Evolutionary conservation across 176 grass and related monocot genomes (phyloP).

Genomic region (Zea luxurians): DNA sequence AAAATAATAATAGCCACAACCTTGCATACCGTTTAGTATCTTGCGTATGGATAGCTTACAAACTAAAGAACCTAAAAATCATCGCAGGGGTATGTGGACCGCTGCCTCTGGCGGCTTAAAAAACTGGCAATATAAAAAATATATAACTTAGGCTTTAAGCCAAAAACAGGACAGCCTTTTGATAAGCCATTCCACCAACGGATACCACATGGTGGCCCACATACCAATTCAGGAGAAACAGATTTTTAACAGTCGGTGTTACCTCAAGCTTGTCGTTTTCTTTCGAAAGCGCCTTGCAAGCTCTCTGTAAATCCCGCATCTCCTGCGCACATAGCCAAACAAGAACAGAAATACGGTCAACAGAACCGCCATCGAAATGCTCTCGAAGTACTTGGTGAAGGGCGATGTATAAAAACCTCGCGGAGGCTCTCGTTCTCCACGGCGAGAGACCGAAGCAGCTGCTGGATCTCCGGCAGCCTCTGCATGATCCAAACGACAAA

Average conservation of each 20-base stretch:
- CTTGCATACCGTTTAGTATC: slow-evolving; percentile 6
- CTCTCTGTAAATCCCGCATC: slow-evolving; percentile 47
- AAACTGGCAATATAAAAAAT: slow-evolving; percentile 36
- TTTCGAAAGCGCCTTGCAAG: slow-evolving; percentile 39
- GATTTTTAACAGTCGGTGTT: slow-evolving; percentile 14
- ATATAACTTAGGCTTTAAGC: slow-evolving; percentile 41
- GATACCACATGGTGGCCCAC: slow-evolving; percentile 30
- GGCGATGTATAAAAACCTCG: slow-evolving; percentile 27
- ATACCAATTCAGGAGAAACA: slow-evolving; percentile 22
- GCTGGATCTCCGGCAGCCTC: slow-evolving; percentile 63
- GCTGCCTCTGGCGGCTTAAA: slow-evolving; percentile 27
- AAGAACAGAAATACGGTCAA: slow-evolving; percentile 11
- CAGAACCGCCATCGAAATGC: neutral
- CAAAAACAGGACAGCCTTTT: slow-evolving; percentile 38
- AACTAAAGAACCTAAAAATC: slow-evolving; percentile 37
- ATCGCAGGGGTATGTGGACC: slow-evolving; percentile 24
- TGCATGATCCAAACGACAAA: slow-evolving; percentile 38
- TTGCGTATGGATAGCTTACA: slow-evolving; percentile 11
- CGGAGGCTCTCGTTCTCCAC: slow-evolving; percentile 50
- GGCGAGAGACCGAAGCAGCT: slow-evolving; percentile 48
- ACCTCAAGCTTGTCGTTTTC: slow-evolving; percentile 67
- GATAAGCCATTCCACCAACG: slow-evolving; percentile 35
- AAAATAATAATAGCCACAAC: neutral
- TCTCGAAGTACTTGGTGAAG: neutral
- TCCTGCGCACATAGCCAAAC: slow-evolving; percentile 46